A percentile compares a stretch with the other conserved stretches of the same genome.
Conservation (phyloP, 2,329 filamentous ascomycete genomes). For the Spiromastix sp. region DNA sequence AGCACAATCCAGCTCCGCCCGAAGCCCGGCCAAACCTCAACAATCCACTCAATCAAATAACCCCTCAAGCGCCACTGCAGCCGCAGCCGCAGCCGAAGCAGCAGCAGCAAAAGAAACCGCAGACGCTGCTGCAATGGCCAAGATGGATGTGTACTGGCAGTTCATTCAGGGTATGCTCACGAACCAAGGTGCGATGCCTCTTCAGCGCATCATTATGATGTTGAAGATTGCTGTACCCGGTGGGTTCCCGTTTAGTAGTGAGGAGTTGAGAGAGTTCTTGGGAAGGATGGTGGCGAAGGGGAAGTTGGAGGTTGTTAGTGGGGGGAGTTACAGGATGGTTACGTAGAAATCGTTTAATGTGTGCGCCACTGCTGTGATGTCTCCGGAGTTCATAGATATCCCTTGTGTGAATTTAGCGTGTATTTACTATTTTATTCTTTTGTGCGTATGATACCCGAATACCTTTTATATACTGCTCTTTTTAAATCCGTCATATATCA, state of each 20-base stretch:
- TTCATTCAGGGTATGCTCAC: conserved; percentile 94
- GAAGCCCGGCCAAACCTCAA: conserved; percentile 2
- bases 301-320: conserved; percentile 54
- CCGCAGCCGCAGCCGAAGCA: conserved; percentile 31
- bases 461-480: too few relatives aligned
- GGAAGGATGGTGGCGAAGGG: conserved; percentile 64
- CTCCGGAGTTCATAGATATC: too few relatives aligned
- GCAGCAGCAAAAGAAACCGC: conserved; percentile 35
- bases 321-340: conserved; percentile 56
- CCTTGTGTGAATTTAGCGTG: too few relatives aligned
- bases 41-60: conserved; percentile 6
- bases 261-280: conserved; percentile 75
- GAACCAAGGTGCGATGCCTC: conserved; percentile 76
- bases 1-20: conserved; percentile 15
- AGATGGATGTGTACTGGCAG: conserved; percentile 70
- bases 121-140: conserved; percentile 54
- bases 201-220: conserved; percentile 82
- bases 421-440: too few relatives aligned
- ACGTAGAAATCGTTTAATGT: too few relatives aligned
- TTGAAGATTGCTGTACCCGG: conserved; percentile 83
- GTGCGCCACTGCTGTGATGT: too few relatives aligned
- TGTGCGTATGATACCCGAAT: too few relatives aligned
- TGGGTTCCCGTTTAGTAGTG: conserved; percentile 80
- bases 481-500: too few relatives aligned
- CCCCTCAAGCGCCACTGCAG: conserved; percentile 24